Conservation (phyloP, 2,329 filamentous ascomycete species). For the Lojkania enalia region DNA sequence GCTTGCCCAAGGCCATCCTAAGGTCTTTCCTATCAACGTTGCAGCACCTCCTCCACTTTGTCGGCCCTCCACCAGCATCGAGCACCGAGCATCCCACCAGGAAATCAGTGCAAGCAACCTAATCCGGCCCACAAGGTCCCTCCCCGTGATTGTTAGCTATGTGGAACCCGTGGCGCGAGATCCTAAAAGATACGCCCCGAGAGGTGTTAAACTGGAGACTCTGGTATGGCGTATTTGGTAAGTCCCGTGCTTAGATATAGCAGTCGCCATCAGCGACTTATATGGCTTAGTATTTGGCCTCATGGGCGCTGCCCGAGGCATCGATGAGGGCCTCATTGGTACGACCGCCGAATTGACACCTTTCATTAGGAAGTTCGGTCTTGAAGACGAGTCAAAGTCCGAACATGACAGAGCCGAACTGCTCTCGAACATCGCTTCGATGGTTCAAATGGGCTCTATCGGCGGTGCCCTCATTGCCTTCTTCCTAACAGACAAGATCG, state of each 20-base stretch:
- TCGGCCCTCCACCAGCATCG: too few species aligned
- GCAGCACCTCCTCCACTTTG: too few species aligned
- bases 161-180: slow-evolving; percentile 43
- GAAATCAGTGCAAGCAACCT: too few species aligned
- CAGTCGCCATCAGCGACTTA: slow-evolving; percentile 20
- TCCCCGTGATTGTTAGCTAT: too few species aligned
- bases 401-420: slow-evolving; percentile 39
- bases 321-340: slow-evolving; percentile 80
- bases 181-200: slow-evolving; percentile 66
- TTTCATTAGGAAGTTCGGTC: slow-evolving; percentile 43
- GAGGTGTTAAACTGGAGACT: slow-evolving; percentile 77
- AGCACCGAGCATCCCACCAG: too few species aligned
- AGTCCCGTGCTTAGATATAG: slow-evolving; percentile 7
- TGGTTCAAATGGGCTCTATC: slow-evolving; percentile 80
- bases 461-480: slow-evolving; percentile 67
- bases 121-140: too few species aligned
- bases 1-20: too few species aligned
- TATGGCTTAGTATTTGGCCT: slow-evolving; percentile 60
- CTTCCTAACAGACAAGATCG: slow-evolving; percentile 52
- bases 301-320: slow-evolving; percentile 73
- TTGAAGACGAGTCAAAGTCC: slow-evolving; percentile 34
- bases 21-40: too few species aligned
- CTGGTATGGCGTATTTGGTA: slow-evolving; percentile 70
- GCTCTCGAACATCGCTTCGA: slow-evolving; percentile 70
- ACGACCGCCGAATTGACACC: slow-evolving; percentile 57